phyloP scores from a whole-genome alignment of 2,329 filamentous ascomycete species.

The Aspergillus jensenii region DNA sequence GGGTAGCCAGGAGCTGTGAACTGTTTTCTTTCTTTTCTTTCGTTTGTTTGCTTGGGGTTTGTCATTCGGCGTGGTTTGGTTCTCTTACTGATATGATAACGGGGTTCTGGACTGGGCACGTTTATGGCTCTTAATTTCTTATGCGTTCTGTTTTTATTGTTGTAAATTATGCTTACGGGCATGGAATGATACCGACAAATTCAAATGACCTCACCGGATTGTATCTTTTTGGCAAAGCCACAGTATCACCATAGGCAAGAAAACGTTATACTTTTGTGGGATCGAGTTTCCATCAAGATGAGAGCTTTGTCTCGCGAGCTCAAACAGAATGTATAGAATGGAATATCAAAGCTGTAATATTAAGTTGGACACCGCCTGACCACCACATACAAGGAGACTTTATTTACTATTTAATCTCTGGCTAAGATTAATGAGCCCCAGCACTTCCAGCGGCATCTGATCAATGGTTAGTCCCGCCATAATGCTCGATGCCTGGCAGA shows the following conservation, averaged over 20 bases:
- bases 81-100: constrained; percentile 69
- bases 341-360: no score
- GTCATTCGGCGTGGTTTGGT: constrained; percentile 74
- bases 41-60: constrained; percentile 48
- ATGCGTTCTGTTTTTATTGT: constrained; percentile 46
- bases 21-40: constrained; percentile 51
- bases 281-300: no score
- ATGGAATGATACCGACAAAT: constrained; percentile 48
- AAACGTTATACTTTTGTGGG: no score
- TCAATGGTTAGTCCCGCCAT: constrained; percentile 4
- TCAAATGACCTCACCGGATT: constrained; percentile 27
- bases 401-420: not conserved
- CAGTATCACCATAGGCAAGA: no score
- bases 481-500: not conserved
- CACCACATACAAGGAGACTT: not conserved
- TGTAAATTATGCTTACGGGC: constrained; percentile 63
- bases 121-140: constrained; percentile 57
- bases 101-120: constrained; percentile 66
- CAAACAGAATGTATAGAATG: no score
- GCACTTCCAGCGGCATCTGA: constrained; percentile 14
- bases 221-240: not conserved
- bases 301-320: no score
- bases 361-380: no score
- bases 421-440: not conserved
- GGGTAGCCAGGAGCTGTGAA: constrained; percentile 89